Conservation (phyloP, 148 eudicot species). For the Arctostaphylos glauca region DNA sequence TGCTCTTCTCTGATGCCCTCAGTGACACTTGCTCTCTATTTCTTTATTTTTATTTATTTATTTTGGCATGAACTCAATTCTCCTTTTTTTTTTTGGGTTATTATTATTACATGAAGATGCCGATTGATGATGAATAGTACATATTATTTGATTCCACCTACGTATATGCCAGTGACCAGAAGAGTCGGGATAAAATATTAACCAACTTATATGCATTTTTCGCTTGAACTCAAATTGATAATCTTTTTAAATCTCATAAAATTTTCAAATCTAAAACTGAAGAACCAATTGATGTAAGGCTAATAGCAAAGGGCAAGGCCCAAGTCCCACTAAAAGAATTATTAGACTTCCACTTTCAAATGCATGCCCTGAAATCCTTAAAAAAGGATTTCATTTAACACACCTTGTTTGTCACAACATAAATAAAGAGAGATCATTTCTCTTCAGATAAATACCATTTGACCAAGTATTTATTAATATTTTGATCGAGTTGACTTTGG, state of each 20-base stretch:
- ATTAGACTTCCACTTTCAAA: too few species aligned
- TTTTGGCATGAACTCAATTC: not conserved
- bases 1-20: not conserved
- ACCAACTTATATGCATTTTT: not conserved
- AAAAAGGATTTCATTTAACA: too few species aligned
- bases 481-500: too few species aligned
- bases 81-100: not conserved
- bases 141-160: conserved; percentile 9
- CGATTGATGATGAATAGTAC: not conserved
- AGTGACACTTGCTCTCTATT: conserved; percentile 13
- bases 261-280: not conserved
- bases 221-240: not conserved
- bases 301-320: not conserved
- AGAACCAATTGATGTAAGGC: not conserved
- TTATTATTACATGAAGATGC: conserved; percentile 7
- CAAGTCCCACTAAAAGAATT: not conserved
- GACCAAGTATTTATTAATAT: too few species aligned
- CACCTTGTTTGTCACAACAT: too few species aligned
- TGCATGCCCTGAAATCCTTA: too few species aligned
- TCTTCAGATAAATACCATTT: too few species aligned
- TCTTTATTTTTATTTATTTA: conserved; percentile 5
- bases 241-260: not conserved
- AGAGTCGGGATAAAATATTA: not conserved
- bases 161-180: not conserved
- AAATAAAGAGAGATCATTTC: too few species aligned